Evolutionary conservation across 1,284 basidiomycete species (phyloP), one percentile per base, ranked within the genome.

Genomic region (Fomitopsis pinicola): DNA sequence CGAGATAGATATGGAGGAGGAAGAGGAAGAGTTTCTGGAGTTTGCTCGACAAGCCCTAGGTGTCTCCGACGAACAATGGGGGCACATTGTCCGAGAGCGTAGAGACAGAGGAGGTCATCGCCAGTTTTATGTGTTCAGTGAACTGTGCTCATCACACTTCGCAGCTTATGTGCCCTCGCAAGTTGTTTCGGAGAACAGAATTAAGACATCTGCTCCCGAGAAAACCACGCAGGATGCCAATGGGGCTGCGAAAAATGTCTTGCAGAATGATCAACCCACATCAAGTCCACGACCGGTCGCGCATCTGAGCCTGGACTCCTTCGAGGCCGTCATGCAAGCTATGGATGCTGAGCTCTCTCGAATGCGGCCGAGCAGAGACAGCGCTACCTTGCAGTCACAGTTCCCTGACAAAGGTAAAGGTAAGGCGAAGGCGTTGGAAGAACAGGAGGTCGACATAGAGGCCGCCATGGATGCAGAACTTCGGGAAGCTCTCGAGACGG

Each of bases 261-360:
- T 17, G 19, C 1, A 15, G 5, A 6, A 8, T 45, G 64, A 63
- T 26, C 36, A 60, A 46, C 64, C 75, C 15, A 64, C 62, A 22
- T 68, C 76, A 38, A 77, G 73, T 1, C 73, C 77, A 30, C 75
- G 74, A 40, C 77, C 78, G 8, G 78, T 78, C 56, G 72, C 75
- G 9, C 85, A 94, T 70, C 82, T 85, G 5, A 84, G 88, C 56
- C 79, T 98, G n/a, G 83, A 95, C 71, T 93, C 92, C 0, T 98
- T 98, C 67, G 96, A 98, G 69, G 85, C 89, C 7, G 91, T 98
- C 44, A 98, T 98, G 96, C 84, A 87, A 69, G 94, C 94, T 1
- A 94, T 98, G 90, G 96, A 98, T 67, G 83, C 79, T 19, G 92
- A 96, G 68, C 80, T 97, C 15, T 78, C 78, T 22, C 81, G 78